Evolutionary conservation across 2,329 filamentous ascomycete genomes (phyloP).

Genomic region (Fonsecaea monophora): DNA sequence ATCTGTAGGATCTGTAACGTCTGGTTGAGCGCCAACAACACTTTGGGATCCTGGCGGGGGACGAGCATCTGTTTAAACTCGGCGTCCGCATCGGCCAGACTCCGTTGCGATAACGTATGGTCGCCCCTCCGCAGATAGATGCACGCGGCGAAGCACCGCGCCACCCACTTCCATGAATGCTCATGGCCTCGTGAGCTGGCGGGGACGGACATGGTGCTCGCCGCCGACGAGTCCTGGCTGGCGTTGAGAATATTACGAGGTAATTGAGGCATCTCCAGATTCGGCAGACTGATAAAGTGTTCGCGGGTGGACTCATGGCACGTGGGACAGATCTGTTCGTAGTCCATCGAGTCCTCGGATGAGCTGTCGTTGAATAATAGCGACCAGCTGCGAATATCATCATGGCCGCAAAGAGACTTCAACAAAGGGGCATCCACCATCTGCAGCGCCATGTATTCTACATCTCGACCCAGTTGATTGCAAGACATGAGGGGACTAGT

Average conservation of each 20-base stretch:
- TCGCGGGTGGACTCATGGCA: conserved; percentile 35
- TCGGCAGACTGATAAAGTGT: conserved; percentile 38
- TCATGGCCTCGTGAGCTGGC: conserved; percentile 37
- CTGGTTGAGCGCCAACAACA: conserved; percentile 35
- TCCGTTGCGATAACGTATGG: conserved; percentile 28
- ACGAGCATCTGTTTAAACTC: conserved; percentile 37
- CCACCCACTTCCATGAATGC: conserved; percentile 39
- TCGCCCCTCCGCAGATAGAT: conserved; percentile 38
- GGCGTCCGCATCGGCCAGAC: conserved; percentile 36
- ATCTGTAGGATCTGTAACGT: conserved; percentile 38
- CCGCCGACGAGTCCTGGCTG: conserved; percentile 6
- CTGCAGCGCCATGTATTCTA: conserved; percentile 38
- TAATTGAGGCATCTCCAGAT: conserved; percentile 27
- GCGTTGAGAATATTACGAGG: conserved; percentile 35
- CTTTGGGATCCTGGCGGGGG: conserved; percentile 35
- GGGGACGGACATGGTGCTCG: conserved; percentile 33
- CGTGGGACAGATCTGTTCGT: conserved; percentile 35
- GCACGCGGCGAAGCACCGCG: conserved; percentile 40
- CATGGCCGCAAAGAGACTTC: conserved; percentile 34
- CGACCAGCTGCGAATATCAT: conserved; percentile 37
- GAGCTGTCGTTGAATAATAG: conserved; percentile 32
- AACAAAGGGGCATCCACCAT: conserved; percentile 33
- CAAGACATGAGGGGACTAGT: conserved; percentile 20
- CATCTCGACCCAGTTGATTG: conserved; percentile 32
- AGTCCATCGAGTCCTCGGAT: conserved; percentile 30